Base-by-base conservation (phyloP, 23 red algal genomes). In the Porphyridium purpureum region DNA sequence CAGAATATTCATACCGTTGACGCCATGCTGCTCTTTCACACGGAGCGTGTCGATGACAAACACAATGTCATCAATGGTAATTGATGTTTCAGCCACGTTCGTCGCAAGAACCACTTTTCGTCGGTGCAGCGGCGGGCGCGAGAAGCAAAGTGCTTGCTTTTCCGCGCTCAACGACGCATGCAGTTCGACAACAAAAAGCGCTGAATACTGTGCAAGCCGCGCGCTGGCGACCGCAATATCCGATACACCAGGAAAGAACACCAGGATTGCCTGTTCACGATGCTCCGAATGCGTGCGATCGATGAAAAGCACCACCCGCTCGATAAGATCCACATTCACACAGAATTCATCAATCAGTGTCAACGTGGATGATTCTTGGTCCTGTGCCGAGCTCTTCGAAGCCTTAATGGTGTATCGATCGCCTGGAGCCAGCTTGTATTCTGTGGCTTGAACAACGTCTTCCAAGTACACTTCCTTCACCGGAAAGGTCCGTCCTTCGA, bases 101-200 rank as follows among this genome's bases (percentile, higher is more conserved):
- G 90, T 98, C 14, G 90, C 67, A 31, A 67, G 81, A 21, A 98
- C 77, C 20, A 98, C 79, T 47, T 98, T 98, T 41, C 90, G 74
- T 30, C 49, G 60, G 32, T 72, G 61, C 27, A 56, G 50, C 11
- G 88, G 71, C 11, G 90, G 34, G 2, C 31, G 21, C 1, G 26
- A 17, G 52, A 98, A 98, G 19, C 75, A 65, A 23, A 40, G 59
- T 25, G 29, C 67, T 57, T 86, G 81, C 17, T 72, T 80, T 31
- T 56, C 70, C 8, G 90, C 72, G n/a, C 69, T 66, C 27, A 85
- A 33, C 29, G 66, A 20, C 4, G 90, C 77, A 50, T 98, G 81
- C 26, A 98, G 60, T 11, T 70, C 72, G 35, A 98, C 23, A 35
- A 65, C 57, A 42, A 60, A 72, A 25, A 81, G 49, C 20, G 62